Conservation (phyloP, 2,329 filamentous ascomycete species). For the Cadophora luteo-olivacea region DNA sequence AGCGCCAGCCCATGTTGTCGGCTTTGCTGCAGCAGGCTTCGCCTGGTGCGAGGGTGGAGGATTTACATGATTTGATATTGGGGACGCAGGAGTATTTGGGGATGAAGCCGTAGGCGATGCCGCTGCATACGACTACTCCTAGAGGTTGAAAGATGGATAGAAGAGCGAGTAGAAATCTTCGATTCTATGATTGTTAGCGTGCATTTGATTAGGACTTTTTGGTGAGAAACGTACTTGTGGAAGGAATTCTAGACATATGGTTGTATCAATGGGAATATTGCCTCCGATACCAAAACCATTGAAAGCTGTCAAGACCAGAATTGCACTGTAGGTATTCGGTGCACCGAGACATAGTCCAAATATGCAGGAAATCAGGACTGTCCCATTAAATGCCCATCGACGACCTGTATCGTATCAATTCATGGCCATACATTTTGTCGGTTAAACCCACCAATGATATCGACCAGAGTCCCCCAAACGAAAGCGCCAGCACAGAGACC, state of each 20-base stretch:
- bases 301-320: slow-evolving; percentile 32
- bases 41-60: slow-evolving; percentile 25
- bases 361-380: slow-evolving; percentile 31
- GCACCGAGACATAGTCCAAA: slow-evolving; percentile 36
- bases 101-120: slow-evolving; percentile 37
- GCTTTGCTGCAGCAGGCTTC: slow-evolving; percentile 44
- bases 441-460: slow-evolving; percentile 34
- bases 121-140: slow-evolving; percentile 37
- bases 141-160: slow-evolving; percentile 40
- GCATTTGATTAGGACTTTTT: background rate
- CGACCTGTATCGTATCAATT: slow-evolving; percentile 28
- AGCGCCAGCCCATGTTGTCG: slow-evolving; percentile 66
- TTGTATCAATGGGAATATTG: slow-evolving; percentile 43
- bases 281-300: slow-evolving; percentile 40
- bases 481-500: slow-evolving; percentile 37
- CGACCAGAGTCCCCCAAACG: slow-evolving; percentile 36
- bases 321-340: slow-evolving; percentile 30
- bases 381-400: slow-evolving; percentile 39
- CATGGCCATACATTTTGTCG: background rate
- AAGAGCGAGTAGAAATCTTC: slow-evolving; percentile 38
- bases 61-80: slow-evolving; percentile 18
- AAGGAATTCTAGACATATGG: slow-evolving; percentile 40
- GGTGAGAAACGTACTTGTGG: slow-evolving; percentile 29
- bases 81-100: slow-evolving; percentile 33
- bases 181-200: slow-evolving; percentile 27